Evolutionary conservation across 495 filamentous ascomycete genomes (phyloP).

Genomic region (Durotheca rogersii): DNA sequence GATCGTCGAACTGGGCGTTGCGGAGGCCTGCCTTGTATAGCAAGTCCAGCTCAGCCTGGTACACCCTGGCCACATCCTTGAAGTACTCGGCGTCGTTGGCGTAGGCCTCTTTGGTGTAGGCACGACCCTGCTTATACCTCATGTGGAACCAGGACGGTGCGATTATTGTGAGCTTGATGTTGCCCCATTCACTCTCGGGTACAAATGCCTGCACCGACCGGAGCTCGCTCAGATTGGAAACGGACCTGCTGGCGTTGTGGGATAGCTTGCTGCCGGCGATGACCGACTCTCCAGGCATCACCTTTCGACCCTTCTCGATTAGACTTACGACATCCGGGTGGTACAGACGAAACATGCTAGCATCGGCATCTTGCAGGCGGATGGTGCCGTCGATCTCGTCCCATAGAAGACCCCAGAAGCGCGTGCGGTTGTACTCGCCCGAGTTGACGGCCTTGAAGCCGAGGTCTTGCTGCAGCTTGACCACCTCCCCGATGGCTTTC

Average conservation of each 20-base stretch:
- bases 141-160: slow-evolving; percentile 73
- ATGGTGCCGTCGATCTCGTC: slow-evolving; percentile 65
- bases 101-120: slow-evolving; percentile 67
- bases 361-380: slow-evolving; percentile 67
- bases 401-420: slow-evolving; percentile 70
- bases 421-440: slow-evolving; percentile 73
- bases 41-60: slow-evolving; percentile 62
- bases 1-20: slow-evolving; percentile 76
- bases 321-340: slow-evolving; percentile 80
- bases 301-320: slow-evolving; percentile 54
- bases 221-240: slow-evolving; percentile 68
- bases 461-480: slow-evolving; percentile 63
- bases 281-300: slow-evolving; percentile 73
- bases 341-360: slow-evolving; percentile 67
- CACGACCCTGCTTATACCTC: slow-evolving; percentile 67
- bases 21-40: slow-evolving; percentile 68
- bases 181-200: slow-evolving; percentile 58
- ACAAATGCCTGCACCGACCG: slow-evolving; percentile 63
- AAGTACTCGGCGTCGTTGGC: slow-evolving; percentile 69
- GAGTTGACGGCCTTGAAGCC: slow-evolving; percentile 65
- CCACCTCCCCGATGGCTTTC: slow-evolving; percentile 63
- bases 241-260: slow-evolving; percentile 61
- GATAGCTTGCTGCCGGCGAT: slow-evolving; percentile 72
- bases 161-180: slow-evolving; percentile 72
- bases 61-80: slow-evolving; percentile 70